Percentiles rank a stretch among this genome's conserved stretches.
Evolutionary conservation across 1,139 yeast species (phyloP).

Genomic region (Nakaseomyces nivariensis): DNA sequence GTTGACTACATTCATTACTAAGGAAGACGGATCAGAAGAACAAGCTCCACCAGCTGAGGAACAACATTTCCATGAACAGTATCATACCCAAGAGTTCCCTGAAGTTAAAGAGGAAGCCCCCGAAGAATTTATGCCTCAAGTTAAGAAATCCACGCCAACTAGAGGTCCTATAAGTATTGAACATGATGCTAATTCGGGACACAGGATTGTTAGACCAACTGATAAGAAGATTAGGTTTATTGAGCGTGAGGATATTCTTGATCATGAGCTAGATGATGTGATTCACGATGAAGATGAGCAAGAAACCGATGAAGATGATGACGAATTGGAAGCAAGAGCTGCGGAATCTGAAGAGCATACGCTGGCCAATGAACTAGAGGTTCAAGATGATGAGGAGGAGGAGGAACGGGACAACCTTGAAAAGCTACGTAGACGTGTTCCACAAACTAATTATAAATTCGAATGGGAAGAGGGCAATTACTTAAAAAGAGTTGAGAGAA

Average conservation of each 20-base stretch:
- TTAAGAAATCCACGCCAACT: background rate
- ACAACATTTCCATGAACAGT: background rate
- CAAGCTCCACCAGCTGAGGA: background rate
- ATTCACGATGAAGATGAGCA: background rate
- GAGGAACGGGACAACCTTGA: background rate
- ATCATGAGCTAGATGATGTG: constrained; percentile 1
- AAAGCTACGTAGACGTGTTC: background rate
- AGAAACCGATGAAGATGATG: background rate
- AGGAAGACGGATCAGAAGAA: constrained; percentile 5
- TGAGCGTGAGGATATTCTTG: background rate
- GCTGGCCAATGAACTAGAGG: background rate
- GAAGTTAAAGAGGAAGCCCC: background rate
- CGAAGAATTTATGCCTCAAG: background rate
- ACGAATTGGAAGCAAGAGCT: background rate
- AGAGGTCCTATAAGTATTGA: background rate
- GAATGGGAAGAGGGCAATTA: constrained; percentile 19
- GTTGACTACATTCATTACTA: constrained; percentile 14
- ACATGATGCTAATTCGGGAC: background rate
- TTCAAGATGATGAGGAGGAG: background rate
- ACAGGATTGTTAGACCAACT: background rate
- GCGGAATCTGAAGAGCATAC: background rate
- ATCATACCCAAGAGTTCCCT: background rate
- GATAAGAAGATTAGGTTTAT: background rate
- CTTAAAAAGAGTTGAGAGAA: constrained; percentile 15
- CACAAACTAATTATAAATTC: constrained; percentile 9